Conservation (phyloP, 805 yeast species). For the Candida hungchunana region DNA sequence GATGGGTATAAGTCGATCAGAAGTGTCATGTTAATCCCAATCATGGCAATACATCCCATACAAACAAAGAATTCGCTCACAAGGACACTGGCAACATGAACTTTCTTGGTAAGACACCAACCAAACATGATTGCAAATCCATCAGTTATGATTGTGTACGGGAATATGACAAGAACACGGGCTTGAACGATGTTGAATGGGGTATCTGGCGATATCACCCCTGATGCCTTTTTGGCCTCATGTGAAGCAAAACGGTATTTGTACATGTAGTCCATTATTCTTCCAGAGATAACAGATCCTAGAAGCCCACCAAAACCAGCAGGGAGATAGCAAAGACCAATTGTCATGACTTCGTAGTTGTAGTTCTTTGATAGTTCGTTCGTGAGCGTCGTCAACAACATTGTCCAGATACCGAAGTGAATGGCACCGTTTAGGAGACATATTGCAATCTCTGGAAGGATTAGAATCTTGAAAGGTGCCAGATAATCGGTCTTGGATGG, state of each 20-base stretch:
- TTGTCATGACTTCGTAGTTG: conserved; percentile 45
- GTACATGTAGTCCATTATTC: conserved; percentile 41
- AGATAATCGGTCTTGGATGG: conserved; percentile 25
- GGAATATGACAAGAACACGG: conserved; percentile 46
- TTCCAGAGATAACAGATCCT: conserved; percentile 60
- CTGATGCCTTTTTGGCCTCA: conserved; percentile 19
- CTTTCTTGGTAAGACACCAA: conserved; percentile 56
- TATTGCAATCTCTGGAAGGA: conserved; percentile 40
- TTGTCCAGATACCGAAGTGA: conserved; percentile 67
- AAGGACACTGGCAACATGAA: conserved; percentile 24
- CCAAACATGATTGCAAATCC: conserved; percentile 55
- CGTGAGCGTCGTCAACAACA: conserved; percentile 61
- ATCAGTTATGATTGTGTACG: conserved; percentile 36
- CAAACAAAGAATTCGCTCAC: conserved; percentile 56
- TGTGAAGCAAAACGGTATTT: conserved; percentile 29
- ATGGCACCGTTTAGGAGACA: conserved; percentile 55
- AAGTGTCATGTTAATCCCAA: conserved; percentile 58
- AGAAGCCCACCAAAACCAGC: conserved; percentile 63
- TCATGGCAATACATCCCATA: conserved; percentile 50
- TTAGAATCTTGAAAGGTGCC: conserved; percentile 41
- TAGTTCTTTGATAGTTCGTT: conserved; percentile 49
- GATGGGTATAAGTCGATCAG: conserved; percentile 74
- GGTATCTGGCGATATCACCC: conserved; percentile 18
- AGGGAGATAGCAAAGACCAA: conserved; percentile 72
- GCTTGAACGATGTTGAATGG: conserved; percentile 53